Evolutionary conservation across 331 rosid species (phyloP), one percentile per base, ranked within the genome.

Genomic region (Pyracantha coccinea): DNA sequence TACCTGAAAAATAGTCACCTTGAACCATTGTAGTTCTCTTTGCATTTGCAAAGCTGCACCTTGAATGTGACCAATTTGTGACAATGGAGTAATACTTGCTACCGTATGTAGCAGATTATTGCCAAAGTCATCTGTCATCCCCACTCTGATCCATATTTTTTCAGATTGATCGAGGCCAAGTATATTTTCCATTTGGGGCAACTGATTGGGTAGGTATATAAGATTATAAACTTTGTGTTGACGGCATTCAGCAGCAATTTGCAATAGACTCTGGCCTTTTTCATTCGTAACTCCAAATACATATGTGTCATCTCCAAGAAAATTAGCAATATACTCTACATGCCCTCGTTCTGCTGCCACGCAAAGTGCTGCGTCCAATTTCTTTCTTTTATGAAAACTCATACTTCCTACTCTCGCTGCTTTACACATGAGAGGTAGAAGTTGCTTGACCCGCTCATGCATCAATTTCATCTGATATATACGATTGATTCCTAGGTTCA

Each of bases 291-390:
- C 52, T 4, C 0, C 6, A 32, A 32, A 6, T 32, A 32, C 0
- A 8, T 6, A 32, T 32, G 0, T 6, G 0, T 32, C 1, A 32
- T 6, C 0, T n/a, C n/a, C n/a, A n/a, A n/a, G n/a, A n/a, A 44
- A 44, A 44, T 45, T 17, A 14, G 7, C 4, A 45, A 45, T 45
- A 45, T 45, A 45, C 7, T 45, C 53, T 19, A 45, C 53, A 14
- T 45, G 53, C 53, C 53, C 53, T 45, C 19, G 7, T 45, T 45
- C 1, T 45, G 7, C 19, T 0, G 53, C 53, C 0, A 45, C 2
- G 0, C 19, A 4, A 7, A 45, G 0, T 4, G 53, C 53, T 45
- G 6, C 17, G 1, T 0, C 0, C 0, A 4, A 15, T 45, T 45
- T 45, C 17, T 13, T 45, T 45, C 4, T 4, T 5, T 45, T 0